phyloP scores from a whole-genome alignment of 1,284 basidiomycete genomes.

The Sutorius eximius region DNA sequence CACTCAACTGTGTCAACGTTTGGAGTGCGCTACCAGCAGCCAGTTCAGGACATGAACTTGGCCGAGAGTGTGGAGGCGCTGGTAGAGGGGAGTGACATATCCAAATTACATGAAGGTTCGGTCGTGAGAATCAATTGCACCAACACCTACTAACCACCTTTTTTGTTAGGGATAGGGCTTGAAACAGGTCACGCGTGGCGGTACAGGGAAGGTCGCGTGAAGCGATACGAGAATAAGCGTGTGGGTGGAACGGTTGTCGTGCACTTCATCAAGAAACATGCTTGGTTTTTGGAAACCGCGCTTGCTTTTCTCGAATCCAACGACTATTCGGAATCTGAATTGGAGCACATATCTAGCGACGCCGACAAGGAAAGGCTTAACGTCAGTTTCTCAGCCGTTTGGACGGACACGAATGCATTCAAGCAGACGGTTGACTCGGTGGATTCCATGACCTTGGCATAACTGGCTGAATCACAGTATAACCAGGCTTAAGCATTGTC shows the following conservation, averaged over 20 bases:
- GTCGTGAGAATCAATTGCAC: neutral
- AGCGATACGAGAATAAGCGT: slow-evolving; percentile 66
- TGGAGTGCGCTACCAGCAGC: slow-evolving; percentile 75
- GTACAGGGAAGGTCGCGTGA: slow-evolving; percentile 65
- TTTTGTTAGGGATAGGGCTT: slow-evolving; percentile 48
- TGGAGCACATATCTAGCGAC: slow-evolving; percentile 17
- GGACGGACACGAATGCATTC: slow-evolving; percentile 31
- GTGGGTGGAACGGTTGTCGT: slow-evolving; percentile 93
- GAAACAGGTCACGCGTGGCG: slow-evolving; percentile 64
- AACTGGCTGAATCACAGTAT: neutral
- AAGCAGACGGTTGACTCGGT: slow-evolving; percentile 6
- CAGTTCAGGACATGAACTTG: slow-evolving; percentile 65
- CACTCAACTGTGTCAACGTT: slow-evolving; percentile 89
- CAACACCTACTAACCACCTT: neutral
- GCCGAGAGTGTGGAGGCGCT: slow-evolving; percentile 87
- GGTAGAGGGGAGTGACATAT: slow-evolving; percentile 88
- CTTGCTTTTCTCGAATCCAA: slow-evolving; percentile 81
- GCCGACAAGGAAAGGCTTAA: slow-evolving; percentile 9
- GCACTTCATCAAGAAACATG: slow-evolving; percentile 95
- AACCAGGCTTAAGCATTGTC: neutral
- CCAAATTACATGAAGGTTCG: slow-evolving; percentile 60
- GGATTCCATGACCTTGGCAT: neutral
- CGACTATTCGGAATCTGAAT: slow-evolving; percentile 47
- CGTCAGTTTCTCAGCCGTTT: slow-evolving; percentile 28
- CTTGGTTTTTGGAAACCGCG: slow-evolving; percentile 95